Percentiles rank a stretch among this genome's conserved stretches.
phyloP scores from a whole-genome alignment of 805 yeast species.

The Blastobotrys parvus region DNA sequence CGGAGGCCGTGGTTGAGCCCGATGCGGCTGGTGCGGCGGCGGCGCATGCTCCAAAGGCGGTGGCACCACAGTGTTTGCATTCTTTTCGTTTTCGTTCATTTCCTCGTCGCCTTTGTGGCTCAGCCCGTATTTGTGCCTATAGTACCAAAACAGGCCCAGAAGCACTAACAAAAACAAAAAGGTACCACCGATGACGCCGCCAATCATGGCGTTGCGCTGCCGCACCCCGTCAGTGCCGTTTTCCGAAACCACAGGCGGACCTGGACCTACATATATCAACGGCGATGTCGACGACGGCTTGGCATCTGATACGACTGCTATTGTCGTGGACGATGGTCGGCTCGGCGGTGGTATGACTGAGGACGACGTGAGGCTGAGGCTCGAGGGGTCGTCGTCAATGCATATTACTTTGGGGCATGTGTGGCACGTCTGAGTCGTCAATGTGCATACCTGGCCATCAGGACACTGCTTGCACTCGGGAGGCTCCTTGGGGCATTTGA shows the following conservation, averaged over 20 bases:
- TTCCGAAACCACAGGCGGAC: neutral
- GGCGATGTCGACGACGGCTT: neutral
- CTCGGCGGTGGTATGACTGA: no score
- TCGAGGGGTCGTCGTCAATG: slow-evolving; percentile 1
- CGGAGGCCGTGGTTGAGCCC: no score
- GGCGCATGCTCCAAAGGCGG: no score
- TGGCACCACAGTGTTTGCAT: no score
- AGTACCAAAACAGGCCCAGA: neutral
- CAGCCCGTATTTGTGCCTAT: neutral
- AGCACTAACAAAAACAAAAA: neutral
- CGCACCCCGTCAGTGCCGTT: neutral
- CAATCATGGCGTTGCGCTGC: neutral
- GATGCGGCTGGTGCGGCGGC: no score
- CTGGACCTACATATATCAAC: no score
- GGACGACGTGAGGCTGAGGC: neutral
- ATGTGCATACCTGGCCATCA: slow-evolving; percentile 9
- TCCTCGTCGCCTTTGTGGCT: neutral
- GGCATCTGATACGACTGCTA: neutral
- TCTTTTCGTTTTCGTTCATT: neutral
- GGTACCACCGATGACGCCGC: neutral
- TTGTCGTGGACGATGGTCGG: slow-evolving; percentile 2
- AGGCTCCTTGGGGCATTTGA: slow-evolving; percentile 9
- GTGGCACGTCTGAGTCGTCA: slow-evolving; percentile 14
- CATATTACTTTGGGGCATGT: slow-evolving; percentile 13
- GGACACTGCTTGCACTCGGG: slow-evolving; percentile 14